Conservation (phyloP, 805 yeast genomes). For the Teunomyces panamensis region DNA sequence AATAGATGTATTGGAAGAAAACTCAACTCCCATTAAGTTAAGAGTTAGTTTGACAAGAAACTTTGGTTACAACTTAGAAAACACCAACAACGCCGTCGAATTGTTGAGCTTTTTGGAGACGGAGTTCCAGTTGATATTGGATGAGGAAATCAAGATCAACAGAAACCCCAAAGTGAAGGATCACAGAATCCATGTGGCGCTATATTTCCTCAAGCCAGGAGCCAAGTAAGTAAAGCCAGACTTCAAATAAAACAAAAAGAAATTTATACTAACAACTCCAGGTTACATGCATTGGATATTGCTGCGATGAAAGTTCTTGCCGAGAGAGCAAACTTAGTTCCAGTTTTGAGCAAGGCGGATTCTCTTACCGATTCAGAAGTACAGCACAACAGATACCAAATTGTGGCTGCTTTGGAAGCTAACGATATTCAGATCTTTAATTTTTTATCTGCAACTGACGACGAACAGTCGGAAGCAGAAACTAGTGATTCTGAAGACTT, state of each 20-base stretch:
- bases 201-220: conserved; percentile 17
- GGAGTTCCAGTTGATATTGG: conserved; percentile 7
- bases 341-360: conserved; percentile 81
- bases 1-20: conserved; percentile 7
- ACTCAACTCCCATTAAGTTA: conserved; percentile 14
- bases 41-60: conserved; percentile 21
- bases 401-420: conserved; percentile 48
- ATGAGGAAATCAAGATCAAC: conserved; percentile 13
- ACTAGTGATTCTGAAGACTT: conserved; percentile 12
- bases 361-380: conserved; percentile 60
- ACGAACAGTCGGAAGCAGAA: neutral
- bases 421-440: conserved; percentile 48
- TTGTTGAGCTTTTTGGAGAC: conserved; percentile 7
- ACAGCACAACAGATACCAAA: conserved; percentile 48
- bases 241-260: neutral
- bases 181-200: conserved; percentile 21
- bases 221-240: neutral
- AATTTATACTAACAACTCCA: conserved; percentile 1
- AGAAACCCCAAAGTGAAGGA: conserved; percentile 15
- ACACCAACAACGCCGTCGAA: conserved; percentile 11
- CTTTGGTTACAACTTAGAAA: conserved; percentile 23
- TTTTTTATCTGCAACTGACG: conserved; percentile 11
- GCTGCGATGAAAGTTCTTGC: conserved; percentile 69
- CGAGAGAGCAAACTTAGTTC: conserved; percentile 73
- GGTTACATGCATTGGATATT: conserved; percentile 62